phyloP scores from a whole-genome alignment of 257 asterid genomes.

The Galeopsis tetrahit region DNA sequence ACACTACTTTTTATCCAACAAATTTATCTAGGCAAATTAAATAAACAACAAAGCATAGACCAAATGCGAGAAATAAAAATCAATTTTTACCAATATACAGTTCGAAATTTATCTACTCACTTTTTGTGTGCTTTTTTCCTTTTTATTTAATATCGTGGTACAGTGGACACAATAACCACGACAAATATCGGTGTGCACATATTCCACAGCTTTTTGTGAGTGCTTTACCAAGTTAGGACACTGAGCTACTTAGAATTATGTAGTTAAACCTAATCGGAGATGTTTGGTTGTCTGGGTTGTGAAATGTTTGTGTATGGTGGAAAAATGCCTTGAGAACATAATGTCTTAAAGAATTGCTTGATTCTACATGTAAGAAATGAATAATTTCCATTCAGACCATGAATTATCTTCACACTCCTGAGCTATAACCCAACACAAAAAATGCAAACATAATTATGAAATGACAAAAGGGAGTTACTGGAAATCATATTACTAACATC shows the following conservation, averaged over 20 bases:
- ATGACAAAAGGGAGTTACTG: background rate
- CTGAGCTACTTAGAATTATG: conserved; percentile 10
- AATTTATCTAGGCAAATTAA: background rate
- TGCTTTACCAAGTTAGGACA: background rate
- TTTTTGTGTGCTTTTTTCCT: background rate
- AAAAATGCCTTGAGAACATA: background rate
- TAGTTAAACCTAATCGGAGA: background rate
- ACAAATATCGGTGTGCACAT: background rate
- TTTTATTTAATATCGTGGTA: background rate
- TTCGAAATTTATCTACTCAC: background rate
- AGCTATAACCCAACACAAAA: background rate
- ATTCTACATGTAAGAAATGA: conserved; percentile 9
- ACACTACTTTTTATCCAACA: background rate
- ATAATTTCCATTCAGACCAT: conserved; percentile 7
- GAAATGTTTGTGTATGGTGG: background rate
- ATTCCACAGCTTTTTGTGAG: background rate
- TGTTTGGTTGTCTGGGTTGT: background rate
- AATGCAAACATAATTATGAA: conserved; percentile 20
- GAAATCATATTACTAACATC: conserved; percentile 61
- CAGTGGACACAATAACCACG: background rate
- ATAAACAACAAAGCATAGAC: background rate
- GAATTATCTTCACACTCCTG: background rate
- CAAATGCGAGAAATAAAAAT: background rate
- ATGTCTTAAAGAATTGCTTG: background rate
- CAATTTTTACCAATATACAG: background rate